phyloP scores from a whole-genome alignment of 2,329 filamentous ascomycete genomes.

The Simplicillium sp. region DNA sequence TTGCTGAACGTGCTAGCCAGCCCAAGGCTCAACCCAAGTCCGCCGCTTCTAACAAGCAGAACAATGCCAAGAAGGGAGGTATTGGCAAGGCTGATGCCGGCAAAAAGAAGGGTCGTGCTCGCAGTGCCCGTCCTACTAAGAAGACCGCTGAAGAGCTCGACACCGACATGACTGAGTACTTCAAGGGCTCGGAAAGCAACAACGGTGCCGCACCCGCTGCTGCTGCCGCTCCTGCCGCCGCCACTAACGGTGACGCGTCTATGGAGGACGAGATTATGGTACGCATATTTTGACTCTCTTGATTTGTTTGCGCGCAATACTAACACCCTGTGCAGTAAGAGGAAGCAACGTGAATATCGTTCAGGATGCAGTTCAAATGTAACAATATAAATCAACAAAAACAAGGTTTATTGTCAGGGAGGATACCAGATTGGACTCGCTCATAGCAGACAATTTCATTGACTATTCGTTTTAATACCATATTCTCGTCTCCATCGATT shows the following conservation, averaged over 20 bases:
- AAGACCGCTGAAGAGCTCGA: conserved; percentile 96
- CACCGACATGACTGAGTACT: conserved; percentile 97
- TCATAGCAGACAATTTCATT: too few species aligned
- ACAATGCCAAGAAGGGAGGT: conserved; percentile 34
- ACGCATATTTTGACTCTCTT: conserved; percentile 7
- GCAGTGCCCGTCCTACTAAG: conserved; percentile 58
- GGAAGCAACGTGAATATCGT: neutral
- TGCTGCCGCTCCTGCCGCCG: conserved; percentile 34
- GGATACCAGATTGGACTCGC: too few species aligned
- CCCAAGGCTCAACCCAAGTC: conserved; percentile 59
- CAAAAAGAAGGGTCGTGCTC: conserved; percentile 44
- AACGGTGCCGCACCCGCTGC: conserved; percentile 36
- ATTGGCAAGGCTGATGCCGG: conserved; percentile 32
- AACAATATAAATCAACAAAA: neutral
- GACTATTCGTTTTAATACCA: too few species aligned
- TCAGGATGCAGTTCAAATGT: neutral
- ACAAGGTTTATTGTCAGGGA: neutral
- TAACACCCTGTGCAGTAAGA: neutral
- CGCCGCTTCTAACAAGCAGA: conserved; percentile 64
- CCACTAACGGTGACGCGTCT: conserved; percentile 44
- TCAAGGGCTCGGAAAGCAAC: conserved; percentile 39
- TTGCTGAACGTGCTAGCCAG: conserved; percentile 71
- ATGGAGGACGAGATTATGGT: conserved; percentile 59
- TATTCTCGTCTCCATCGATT: too few species aligned
- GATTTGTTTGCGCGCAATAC: neutral